Base-by-base conservation (phyloP, 1,139 yeast genomes). In the Hansenula sp. region DNA sequence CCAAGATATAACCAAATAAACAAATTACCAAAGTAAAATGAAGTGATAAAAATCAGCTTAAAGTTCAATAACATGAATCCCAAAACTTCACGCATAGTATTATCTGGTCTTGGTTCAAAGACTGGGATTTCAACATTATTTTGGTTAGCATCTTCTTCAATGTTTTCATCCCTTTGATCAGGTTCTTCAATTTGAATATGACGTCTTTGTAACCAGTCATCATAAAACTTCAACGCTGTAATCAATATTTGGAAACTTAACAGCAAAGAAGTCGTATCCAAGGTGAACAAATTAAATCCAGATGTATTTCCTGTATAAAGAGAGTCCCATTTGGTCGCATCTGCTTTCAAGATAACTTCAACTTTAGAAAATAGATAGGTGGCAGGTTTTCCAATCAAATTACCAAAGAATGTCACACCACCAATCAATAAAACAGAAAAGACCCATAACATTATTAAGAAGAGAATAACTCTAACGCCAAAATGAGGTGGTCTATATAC, bases 401-500 rank as follows among this genome's bases (percentile, higher is more conserved):
- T 62, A 0, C 73, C 68, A 1, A 51, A 32, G 8, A 73, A 35
- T 0, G 63, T 47, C 0, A 68, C 44, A 5, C 61, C 52, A 24
- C 73, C 48, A 6, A 77, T 65, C 24, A 83, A 60, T 1, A 78
- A 39, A 1, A 79, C 72, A 0, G 95, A 80, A 58, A 81, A 82
- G 2, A 75, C 54, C 95, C 97, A 89, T 25, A 89, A 66, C 59
- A 75, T 63, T 2, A 68, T 57, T 34, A 89, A 66, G 37, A 92
- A 64, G 0, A 61, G 63, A 31, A 74, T 67, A 36, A 89, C 71
- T 40, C 96, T 71, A 13, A 59, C 36, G 40, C 78, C 72, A 60
- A 92, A 87, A 43, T 72, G 53, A 2, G 96, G 96, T 3, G 98
- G 98, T 40, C 89, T 71, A 62, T 90, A 92, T 2, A 90, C 97